Base-by-base conservation (phyloP, 1,139 yeast genomes). In the Saccharomyces hybrid region DNA sequence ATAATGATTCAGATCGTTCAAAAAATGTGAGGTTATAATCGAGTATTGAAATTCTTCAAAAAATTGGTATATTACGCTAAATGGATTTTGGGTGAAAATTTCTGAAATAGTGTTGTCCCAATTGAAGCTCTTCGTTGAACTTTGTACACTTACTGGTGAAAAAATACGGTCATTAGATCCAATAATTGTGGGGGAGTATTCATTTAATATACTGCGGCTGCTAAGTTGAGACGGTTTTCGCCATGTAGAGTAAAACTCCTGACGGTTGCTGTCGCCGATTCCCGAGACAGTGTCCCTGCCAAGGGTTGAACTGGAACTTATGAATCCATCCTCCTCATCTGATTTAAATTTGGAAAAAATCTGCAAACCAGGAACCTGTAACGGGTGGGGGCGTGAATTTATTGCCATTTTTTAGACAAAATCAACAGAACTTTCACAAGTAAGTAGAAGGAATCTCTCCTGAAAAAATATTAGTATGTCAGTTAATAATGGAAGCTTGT, bases 41-140 rank as follows among this genome's bases (percentile, higher is more conserved):
- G 64, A 54, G 50, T 67, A 68, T 23, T 65, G 66, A 47, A 67
- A 63, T 48, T 66, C 70, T 46, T 69, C 71, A 5, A 56, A 48
- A 49, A 65, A 67, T 30, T 55, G 58, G 14, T 57, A 57, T 26
- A 55, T 46, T 3, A 49, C 25, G 8, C 46, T 49, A 30, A 49
- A 56, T 3, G 62, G 62, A 1, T 16, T 5, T 38, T 38, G 44
- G 3, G 13, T 16, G 25, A 38, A 38, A 38, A 38, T 16, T 5
- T 16, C 9, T 9, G 44, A 38, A 16, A 38, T 38, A 38, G 5
- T 38, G 6, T 38, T 11, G 9, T 38, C 25, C 44, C 23, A 38
- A 20, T 38, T 16, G 6, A 38, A 38, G 13, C 5, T 8, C 4
- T 20, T 38, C 11, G 44, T 20, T 16, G 25, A 20, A 8, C 2